Evolutionary conservation across 2,329 filamentous ascomycete genomes (phyloP).

Genomic region (Conoideocrella luteorostrata): DNA sequence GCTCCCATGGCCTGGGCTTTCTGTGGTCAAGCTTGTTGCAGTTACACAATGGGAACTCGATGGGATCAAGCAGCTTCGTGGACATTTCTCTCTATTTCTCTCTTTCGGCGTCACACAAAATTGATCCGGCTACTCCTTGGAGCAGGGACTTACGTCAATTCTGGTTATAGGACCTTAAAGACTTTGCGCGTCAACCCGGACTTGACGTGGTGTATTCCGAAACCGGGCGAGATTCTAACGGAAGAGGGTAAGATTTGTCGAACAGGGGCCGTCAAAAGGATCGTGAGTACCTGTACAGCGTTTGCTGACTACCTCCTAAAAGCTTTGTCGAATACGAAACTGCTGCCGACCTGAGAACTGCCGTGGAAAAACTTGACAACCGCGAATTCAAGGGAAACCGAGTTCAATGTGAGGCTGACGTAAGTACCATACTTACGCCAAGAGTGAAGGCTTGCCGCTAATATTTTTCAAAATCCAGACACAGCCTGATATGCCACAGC

Average conservation of each 20-base stretch:
- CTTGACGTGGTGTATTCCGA: constrained; percentile 98
- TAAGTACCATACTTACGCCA: constrained; percentile 40
- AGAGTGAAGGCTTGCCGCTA: background rate
- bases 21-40: constrained; percentile 4
- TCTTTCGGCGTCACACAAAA: constrained; percentile 14
- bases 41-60: constrained; percentile 21
- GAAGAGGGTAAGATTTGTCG: constrained; percentile 70
- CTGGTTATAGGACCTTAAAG: constrained; percentile 95
- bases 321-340: constrained; percentile 99
- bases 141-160: constrained; percentile 73
- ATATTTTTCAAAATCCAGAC: constrained; percentile 42
- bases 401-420: constrained; percentile 83
- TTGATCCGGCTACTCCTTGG: constrained; percentile 37
- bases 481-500: constrained; percentile 67
- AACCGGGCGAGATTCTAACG: constrained; percentile 84
- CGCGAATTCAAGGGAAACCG: constrained; percentile 86
- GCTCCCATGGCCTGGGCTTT: constrained; percentile 1
- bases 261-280: no score
- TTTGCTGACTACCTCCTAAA: background rate
- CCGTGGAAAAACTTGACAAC: constrained; percentile 90
- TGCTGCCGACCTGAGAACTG: constrained; percentile 77
- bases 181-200: constrained; percentile 94
- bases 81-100: constrained; percentile 18
- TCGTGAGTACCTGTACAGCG: background rate
- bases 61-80: constrained; percentile 28